Percentiles rank a stretch among this genome's conserved stretches.
Conservation (phyloP, 2,329 filamentous ascomycete species). For the Scedosporium apiospermum region DNA sequence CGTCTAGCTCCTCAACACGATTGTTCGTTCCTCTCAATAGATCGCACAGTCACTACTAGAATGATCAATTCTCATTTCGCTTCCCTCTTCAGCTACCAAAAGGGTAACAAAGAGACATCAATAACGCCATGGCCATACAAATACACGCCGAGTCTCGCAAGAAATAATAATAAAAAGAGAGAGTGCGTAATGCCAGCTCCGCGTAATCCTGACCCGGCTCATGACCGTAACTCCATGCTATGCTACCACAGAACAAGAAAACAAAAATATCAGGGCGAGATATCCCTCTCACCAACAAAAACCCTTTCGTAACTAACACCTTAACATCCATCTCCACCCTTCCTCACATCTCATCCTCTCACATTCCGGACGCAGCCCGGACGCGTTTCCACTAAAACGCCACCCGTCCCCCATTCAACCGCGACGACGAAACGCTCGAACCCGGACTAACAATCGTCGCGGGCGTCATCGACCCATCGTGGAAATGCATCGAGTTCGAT, state of each 20-base stretch:
- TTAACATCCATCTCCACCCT: background rate
- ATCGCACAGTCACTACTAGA: no score
- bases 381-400: conserved; percentile 21
- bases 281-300: background rate
- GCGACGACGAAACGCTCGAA: conserved; percentile 16
- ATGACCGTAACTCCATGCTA: conserved; percentile 7
- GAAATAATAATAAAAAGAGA: no score
- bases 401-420: conserved; percentile 28
- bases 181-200: no score
- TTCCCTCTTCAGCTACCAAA: background rate
- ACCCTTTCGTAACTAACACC: background rate
- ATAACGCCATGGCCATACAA: conserved; percentile 7
- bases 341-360: background rate
- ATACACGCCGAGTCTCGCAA: no score
- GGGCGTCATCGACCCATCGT: conserved; percentile 8
- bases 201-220: no score
- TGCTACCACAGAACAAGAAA: conserved; percentile 10
- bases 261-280: conserved; percentile 4
- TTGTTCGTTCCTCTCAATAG: no score
- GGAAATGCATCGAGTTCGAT: conserved; percentile 3
- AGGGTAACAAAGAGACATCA: background rate
- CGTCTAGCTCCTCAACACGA: no score
- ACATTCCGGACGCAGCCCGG: background rate
- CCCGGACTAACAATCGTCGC: conserved; percentile 8
- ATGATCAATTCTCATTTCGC: no score